Evolutionary conservation across 352 stramenopile species (phyloP).

Genomic region (Globisporangium recalcitrans): DNA sequence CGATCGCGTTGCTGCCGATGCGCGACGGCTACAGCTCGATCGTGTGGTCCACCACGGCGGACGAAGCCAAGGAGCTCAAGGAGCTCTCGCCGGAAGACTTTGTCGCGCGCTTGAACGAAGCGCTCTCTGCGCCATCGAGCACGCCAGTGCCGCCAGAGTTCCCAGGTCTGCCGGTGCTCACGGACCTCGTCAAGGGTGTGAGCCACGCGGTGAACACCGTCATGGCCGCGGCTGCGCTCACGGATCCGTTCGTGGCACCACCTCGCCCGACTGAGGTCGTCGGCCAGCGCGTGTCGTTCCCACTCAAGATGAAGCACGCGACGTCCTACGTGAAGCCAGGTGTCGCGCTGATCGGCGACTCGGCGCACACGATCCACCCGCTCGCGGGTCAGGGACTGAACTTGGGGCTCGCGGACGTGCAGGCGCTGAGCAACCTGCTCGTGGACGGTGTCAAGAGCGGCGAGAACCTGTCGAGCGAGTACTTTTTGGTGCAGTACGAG

Average conservation of each 20-base stretch:
- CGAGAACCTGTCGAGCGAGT: conserved; percentile 66
- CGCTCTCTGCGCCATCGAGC: conserved; percentile 47
- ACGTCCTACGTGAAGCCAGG: conserved; percentile 81
- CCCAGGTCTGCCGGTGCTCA: conserved; percentile 72
- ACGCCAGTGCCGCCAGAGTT: conserved; percentile 55
- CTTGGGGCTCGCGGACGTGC: conserved; percentile 90
- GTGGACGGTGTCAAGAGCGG: conserved; percentile 73
- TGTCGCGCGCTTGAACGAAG: conserved; percentile 73
- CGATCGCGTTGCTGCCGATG: conserved; percentile 87
- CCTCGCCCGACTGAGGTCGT: conserved; percentile 60
- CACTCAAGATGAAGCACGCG: conserved; percentile 87
- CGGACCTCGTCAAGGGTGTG: conserved; percentile 71
- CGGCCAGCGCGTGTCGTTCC: conserved; percentile 81
- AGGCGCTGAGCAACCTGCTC: conserved; percentile 69
- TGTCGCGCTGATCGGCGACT: conserved; percentile 92
- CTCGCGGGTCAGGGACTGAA: conserved; percentile 95
- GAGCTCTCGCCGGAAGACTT: conserved; percentile 69
- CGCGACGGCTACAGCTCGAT: conserved; percentile 87
- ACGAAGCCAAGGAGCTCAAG: conserved; percentile 82
- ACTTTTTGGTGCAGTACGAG: conserved; percentile 85
- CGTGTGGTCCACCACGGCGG: conserved; percentile 85
- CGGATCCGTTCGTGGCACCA: conserved; percentile 72
- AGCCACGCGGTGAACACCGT: conserved; percentile 69
- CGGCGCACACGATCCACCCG: conserved; percentile 94
- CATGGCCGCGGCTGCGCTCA: conserved; percentile 64